Base-by-base conservation (phyloP, 2,329 filamentous ascomycete genomes). In the Aspergillus sp. region DNA sequence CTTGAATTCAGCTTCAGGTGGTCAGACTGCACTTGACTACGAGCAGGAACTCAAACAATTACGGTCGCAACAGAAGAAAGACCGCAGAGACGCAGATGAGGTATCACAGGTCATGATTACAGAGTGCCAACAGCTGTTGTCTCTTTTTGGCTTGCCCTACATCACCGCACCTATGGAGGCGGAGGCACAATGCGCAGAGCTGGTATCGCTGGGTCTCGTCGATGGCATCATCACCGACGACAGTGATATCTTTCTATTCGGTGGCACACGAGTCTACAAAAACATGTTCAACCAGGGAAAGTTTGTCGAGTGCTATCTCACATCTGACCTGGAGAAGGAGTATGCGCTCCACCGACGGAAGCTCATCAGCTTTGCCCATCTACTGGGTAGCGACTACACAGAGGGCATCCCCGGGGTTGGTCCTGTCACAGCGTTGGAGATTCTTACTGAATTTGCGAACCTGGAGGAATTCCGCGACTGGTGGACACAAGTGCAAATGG, bases 201-300 rank as follows among this genome's bases (percentile, higher is more conserved):
- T 98, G 4, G 90, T 98, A 1, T 72, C 71, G 0, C 74, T 97
- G 0, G 88, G 89, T 0, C 80, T 97, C 0, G 94, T 98, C 7
- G 94, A 98, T 62, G 93, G 94, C 9, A 95, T 98, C 49, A 90
- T 98, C 28, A 98, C 94, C 0, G 93, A 98, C 59, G 93, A 98
- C 63, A 94, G 87, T 3, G 93, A 98, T 72, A 94, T 85, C 1
- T 98, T 98, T 60, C 78, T 98, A 1, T 98, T 98, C 65, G 94
- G 93, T 12, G 94, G 93, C 32, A 98, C 90, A 0, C 79, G 91
- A 12, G 86, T 98, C 19, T 98, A 98, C 76, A 98, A 98, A 67
- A 98, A 98, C 72, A 95, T 98, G 90, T 98, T 98, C 75, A 98
- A 96, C 67, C 85, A 89, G 57, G 93, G 93, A 66, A 98, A 98